A percentile compares a stretch with the other conserved stretches of the same genome.
phyloP scores from a whole-genome alignment of 1,139 yeast species.

The Suhomyces guaymorum region DNA sequence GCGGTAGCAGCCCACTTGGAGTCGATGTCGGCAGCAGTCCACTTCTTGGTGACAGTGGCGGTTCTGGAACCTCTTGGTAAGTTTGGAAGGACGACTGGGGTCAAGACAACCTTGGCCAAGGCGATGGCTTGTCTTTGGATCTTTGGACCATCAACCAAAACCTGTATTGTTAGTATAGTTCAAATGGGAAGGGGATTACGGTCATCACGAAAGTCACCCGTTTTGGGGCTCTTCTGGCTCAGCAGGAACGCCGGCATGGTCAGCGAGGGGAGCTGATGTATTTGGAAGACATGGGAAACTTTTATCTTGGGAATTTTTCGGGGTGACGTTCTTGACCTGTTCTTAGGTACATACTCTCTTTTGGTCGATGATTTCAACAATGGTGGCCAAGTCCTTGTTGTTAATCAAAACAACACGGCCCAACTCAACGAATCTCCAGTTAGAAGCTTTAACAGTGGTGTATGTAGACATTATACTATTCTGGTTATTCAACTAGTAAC shows the following conservation, averaged over 20 bases:
- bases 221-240: too few relatives aligned
- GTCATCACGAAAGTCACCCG: too few relatives aligned
- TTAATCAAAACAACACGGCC: slow-evolving; percentile 97
- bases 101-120: slow-evolving; percentile 86
- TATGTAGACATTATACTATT: slow-evolving; percentile 34
- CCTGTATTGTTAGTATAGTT: slow-evolving; percentile 24
- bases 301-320: neutral
- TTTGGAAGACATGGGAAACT: too few relatives aligned
- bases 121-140: slow-evolving; percentile 91
- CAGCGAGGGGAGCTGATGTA: too few relatives aligned
- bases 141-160: slow-evolving; percentile 94
- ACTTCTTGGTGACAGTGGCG: slow-evolving; percentile 82
- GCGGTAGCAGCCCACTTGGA: slow-evolving; percentile 90
- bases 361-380: slow-evolving; percentile 98
- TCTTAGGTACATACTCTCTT: slow-evolving; percentile 75
- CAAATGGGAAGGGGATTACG: too few relatives aligned
- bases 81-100: slow-evolving; percentile 81
- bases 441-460: slow-evolving; percentile 88
- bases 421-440: slow-evolving; percentile 99
- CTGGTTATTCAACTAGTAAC: slow-evolving; percentile 14
- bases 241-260: too few relatives aligned
- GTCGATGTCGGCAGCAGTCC: slow-evolving; percentile 88
- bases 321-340: neutral
- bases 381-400: slow-evolving; percentile 83
- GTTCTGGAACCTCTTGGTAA: slow-evolving; percentile 96